Evolutionary conservation across 257 asterid species (phyloP).

Genomic region (Primulina tabacum): DNA sequence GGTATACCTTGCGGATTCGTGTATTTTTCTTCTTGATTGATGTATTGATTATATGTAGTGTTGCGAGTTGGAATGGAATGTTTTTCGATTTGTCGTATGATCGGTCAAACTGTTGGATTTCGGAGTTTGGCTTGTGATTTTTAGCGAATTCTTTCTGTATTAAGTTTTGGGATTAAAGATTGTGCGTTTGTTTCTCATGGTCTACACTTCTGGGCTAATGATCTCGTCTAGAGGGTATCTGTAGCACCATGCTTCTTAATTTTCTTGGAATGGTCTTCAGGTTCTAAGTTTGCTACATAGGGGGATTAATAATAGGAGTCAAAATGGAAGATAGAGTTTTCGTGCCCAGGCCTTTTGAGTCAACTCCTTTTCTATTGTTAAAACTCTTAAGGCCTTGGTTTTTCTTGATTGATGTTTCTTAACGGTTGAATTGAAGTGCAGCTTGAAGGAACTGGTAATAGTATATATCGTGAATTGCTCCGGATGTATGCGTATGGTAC

Average conservation of each 20-base stretch:
- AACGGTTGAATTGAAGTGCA: slow-evolving; percentile 33
- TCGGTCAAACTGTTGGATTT: not conserved
- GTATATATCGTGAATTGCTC: slow-evolving; percentile 67
- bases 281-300: not conserved
- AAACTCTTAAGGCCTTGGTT: not conserved
- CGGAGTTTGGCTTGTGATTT: not conserved
- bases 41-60: not conserved
- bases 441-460: slow-evolving; percentile 85
- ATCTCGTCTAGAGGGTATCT: not conserved
- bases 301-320: not conserved
- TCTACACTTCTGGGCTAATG: not conserved
- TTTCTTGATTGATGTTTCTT: not conserved
- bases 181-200: not conserved
- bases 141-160: not conserved
- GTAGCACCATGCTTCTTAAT: not conserved
- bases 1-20: slow-evolving; percentile 33
- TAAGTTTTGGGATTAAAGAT: not conserved
- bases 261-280: not conserved
- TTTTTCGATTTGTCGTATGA: slow-evolving; percentile 14
- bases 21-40: not conserved
- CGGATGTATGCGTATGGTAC: slow-evolving; percentile 84
- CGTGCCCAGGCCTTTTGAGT: not conserved
- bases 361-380: not conserved
- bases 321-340: slow-evolving; percentile 11
- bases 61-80: slow-evolving; percentile 12